Percentiles rank a stretch among this genome's conserved stretches.
phyloP scores from a whole-genome alignment of 2,329 filamentous ascomycete genomes.

The Hymenoscyphus repandus region DNA sequence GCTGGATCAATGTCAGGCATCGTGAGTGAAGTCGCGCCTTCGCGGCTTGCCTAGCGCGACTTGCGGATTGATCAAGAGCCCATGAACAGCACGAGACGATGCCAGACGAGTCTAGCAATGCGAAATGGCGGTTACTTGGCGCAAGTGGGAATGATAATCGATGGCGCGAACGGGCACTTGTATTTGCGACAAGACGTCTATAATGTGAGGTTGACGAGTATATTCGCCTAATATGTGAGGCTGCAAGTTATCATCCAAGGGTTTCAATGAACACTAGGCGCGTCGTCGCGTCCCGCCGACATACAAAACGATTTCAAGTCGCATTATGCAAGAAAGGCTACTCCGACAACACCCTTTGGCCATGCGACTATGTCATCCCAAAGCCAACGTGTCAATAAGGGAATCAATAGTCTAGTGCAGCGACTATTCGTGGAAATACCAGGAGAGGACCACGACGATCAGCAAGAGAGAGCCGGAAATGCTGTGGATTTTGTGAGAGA shows the following conservation, averaged over 20 bases:
- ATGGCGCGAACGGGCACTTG: conserved; percentile 16
- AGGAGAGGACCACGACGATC: conserved; percentile 60
- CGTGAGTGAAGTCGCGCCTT: conserved; percentile 23
- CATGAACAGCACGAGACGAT: conserved; percentile 23
- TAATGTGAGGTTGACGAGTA: conserved; percentile 15
- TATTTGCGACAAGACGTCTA: conserved; percentile 5
- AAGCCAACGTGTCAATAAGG: conserved; percentile 65
- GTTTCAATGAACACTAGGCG: too few relatives aligned
- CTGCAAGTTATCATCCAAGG: background rate
- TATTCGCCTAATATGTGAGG: conserved; percentile 5
- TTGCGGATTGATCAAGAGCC: conserved; percentile 18
- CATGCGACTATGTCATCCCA: conserved; percentile 30
- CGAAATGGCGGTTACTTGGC: conserved; percentile 20
- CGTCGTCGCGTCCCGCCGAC: conserved; percentile 1
- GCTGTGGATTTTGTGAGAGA: conserved; percentile 45
- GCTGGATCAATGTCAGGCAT: conserved; percentile 70
- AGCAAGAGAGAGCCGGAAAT: conserved; percentile 64
- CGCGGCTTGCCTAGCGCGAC: conserved; percentile 25
- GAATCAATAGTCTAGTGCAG: conserved; percentile 72
- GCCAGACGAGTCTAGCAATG: conserved; percentile 21
- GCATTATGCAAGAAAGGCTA: background rate
- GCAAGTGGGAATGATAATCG: conserved; percentile 13
- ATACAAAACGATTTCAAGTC: background rate
- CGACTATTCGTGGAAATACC: conserved; percentile 64
- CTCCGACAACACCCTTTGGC: conserved; percentile 12